These are phyloP conservation scores for Cytospora leucostoma DNA, from an alignment of 2,329 filamentous ascomycete genomes.

Conservation along the genomic window DNA sequence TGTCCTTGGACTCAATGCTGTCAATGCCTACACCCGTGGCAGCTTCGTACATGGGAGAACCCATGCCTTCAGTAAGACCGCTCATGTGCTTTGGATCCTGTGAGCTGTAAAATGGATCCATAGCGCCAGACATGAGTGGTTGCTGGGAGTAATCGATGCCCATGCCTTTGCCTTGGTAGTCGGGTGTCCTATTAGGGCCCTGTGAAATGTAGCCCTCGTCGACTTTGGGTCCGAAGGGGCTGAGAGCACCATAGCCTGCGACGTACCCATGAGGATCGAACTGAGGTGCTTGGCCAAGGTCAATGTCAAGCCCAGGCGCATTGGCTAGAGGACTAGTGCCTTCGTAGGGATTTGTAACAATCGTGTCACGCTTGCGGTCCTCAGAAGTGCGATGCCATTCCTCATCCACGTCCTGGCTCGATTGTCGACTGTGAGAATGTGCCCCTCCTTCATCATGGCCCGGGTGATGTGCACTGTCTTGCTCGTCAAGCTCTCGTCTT, in stretches of 20 bases:
- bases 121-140: conserved; percentile 50
- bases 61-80: conserved; percentile 89
- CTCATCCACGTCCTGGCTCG: conserved; percentile 62
- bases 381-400: conserved; percentile 64
- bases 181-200: conserved; percentile 58
- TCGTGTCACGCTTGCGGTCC: conserved; percentile 65
- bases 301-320: conserved; percentile 44
- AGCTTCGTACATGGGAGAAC: conserved; percentile 85
- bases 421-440: conserved; percentile 52
- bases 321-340: conserved; percentile 64
- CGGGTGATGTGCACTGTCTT: conserved; percentile 39
- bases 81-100: conserved; percentile 71
- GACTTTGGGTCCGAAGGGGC: conserved; percentile 60
- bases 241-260: conserved; percentile 53
- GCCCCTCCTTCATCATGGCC: conserved; percentile 46
- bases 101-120: conserved; percentile 68
- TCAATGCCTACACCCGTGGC: conserved; percentile 86
- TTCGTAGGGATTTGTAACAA: conserved; percentile 69
- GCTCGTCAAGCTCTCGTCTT: conserved; percentile 5
- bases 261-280: conserved; percentile 43
- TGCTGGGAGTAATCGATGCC: conserved; percentile 56
- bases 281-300: conserved; percentile 30
- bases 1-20: conserved; percentile 91
- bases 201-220: conserved; percentile 94
- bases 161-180: conserved; percentile 57